Conservation (phyloP, 108 stramenopile genomes). For the Skeletonema tropicum region DNA sequence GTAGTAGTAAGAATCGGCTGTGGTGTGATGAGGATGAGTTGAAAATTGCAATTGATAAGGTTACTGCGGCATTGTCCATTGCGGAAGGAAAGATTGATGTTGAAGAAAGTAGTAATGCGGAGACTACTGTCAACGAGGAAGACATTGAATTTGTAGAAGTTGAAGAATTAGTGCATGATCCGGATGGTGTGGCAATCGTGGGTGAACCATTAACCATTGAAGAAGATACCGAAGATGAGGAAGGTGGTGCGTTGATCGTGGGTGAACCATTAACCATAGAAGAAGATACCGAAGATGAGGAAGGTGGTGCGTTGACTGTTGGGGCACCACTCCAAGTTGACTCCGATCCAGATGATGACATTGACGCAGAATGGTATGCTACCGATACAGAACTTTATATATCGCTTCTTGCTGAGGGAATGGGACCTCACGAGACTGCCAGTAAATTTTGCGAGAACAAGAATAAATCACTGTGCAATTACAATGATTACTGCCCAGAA, state of each 20-base stretch:
- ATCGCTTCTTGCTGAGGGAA: not conserved
- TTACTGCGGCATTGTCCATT: not conserved
- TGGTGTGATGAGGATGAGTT: not conserved
- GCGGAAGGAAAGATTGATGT: not conserved
- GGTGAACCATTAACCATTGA: not conserved
- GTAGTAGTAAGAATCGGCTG: not conserved
- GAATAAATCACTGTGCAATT: not conserved
- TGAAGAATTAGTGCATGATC: not conserved
- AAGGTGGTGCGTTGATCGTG: not conserved
- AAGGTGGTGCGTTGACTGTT: not conserved
- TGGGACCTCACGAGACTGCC: not conserved
- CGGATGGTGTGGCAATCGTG: not conserved
- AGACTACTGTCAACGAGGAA: not conserved
- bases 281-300: not conserved
- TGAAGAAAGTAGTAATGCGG: too few species aligned
- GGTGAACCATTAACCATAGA: not conserved
- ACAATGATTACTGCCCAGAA: not conserved
- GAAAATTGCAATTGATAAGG: not conserved
- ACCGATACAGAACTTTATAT: not conserved
- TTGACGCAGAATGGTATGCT: not conserved
- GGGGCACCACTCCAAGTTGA: not conserved
- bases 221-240: not conserved
- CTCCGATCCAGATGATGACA: not conserved
- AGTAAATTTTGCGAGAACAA: not conserved
- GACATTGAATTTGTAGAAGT: not conserved